Evolutionary conservation across 495 filamentous ascomycete species (phyloP), one percentile per base, ranked within the genome.

Genomic region (Baudoinia panamericana): DNA sequence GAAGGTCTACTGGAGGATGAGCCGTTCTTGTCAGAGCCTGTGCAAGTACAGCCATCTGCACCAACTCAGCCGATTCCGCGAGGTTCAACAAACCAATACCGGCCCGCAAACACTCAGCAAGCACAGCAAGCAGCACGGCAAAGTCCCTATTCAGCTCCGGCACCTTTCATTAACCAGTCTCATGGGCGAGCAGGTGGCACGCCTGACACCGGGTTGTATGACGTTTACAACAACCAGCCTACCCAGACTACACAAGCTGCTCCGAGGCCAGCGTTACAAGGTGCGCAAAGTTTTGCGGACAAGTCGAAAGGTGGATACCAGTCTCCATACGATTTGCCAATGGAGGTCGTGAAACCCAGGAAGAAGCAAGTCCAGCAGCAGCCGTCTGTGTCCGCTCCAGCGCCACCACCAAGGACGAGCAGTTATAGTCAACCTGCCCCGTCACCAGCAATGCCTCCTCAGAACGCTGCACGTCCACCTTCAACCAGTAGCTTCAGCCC

Each of bases 321-420:
- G 22, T 94, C 86, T 18, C 90, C 90, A 3, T 97, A 93, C 50
- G 90, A 97, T 59, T 70, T 97, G 3, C 90, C 90, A 2, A 84
- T 92, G 61, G 88, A 93, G 33, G 69, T 95, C 12, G 69, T 77
- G 13, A 73, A 73, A 39, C 78, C 79, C 21, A 70, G 72, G 60
- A 75, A 73, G 63, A 61, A 71, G 40, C 41, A 41, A 21, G 13
- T 20, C 16, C 40, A 44, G 17, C 46, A 45, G 30, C 7, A 15
- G 13, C 26, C 62, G 55, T 13, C 56, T 55, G 41, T 27, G 24
- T 35, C 60, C 25, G 60, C 66, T 5, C 64, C 66, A 13, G 62
- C 65, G 24, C 66, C 68, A 16, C 73, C 75, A 18, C 66, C 69
- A 21, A 67, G 80, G 51, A 82, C 66, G 49, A 73, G 66, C 50